A percentile compares a stretch with the other conserved stretches of the same genome.
Evolutionary conservation across 2,329 filamentous ascomycete genomes (phyloP).

Genomic region (Penicillium sp.): DNA sequence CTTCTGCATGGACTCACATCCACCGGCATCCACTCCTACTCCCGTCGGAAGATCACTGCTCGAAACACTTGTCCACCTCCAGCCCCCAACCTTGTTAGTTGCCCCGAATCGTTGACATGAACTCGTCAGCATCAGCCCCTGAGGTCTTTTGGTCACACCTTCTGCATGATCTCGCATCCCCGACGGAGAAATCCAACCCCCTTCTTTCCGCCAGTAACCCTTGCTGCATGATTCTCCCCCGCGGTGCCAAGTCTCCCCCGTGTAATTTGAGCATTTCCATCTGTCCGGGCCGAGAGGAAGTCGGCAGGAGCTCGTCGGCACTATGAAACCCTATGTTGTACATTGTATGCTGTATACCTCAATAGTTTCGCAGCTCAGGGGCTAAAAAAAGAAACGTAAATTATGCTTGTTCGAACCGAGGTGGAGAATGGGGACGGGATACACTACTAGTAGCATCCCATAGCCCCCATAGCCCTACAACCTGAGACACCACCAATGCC

Average conservation of each 20-base stretch:
- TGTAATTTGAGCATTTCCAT: background rate
- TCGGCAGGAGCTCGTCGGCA: background rate
- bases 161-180: background rate
- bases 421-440: background rate
- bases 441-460: background rate
- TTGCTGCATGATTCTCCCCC: conserved; percentile 3
- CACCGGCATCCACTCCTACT: background rate
- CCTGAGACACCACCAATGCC: background rate
- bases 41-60: conserved; percentile 7
- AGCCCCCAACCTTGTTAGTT: background rate
- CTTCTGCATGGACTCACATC: background rate
- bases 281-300: background rate
- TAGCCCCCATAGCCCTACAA: background rate
- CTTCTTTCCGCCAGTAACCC: conserved; percentile 3
- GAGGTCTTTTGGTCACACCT: background rate
- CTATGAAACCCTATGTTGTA: background rate
- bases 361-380: background rate
- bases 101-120: background rate
- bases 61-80: background rate
- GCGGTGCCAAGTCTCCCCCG: conserved; percentile 10
- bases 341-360: no score
- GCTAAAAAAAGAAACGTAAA: background rate
- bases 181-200: conserved; percentile 14
- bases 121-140: background rate
- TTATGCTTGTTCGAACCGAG: background rate